These are phyloP conservation scores for Globisporangium nunn DNA, from an alignment of 352 stramenopile species.

Conservation along the genomic window DNA sequence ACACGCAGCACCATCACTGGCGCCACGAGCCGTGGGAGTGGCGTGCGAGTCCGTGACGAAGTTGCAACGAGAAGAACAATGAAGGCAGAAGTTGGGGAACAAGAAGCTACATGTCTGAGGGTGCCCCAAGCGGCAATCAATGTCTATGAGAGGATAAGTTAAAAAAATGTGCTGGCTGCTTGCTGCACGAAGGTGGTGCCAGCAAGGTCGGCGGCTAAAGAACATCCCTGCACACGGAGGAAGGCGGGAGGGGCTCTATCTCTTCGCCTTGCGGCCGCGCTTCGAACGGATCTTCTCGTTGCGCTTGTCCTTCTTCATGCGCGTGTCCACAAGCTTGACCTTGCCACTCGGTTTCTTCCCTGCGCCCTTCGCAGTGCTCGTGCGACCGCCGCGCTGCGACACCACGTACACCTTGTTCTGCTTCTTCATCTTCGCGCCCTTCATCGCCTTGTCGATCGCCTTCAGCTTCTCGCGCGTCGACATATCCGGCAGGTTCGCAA, in stretches of 20 bases:
- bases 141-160: conserved; percentile 4
- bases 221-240: not conserved
- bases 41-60: conserved; percentile 8
- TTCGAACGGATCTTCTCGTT: conserved; percentile 79
- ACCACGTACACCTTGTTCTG: conserved; percentile 97
- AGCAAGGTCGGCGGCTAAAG: not conserved
- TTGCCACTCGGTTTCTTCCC: conserved; percentile 82
- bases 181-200: not conserved
- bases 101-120: not conserved
- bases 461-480: conserved; percentile 97
- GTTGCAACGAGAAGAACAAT: not conserved
- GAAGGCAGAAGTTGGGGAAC: not conserved
- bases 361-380: conserved; percentile 39
- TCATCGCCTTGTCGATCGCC: conserved; percentile 96
- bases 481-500: conserved; percentile 95
- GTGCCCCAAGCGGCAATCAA: not conserved
- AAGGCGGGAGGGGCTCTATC: conserved; percentile 24
- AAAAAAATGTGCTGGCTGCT: not conserved
- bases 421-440: conserved; percentile 84
- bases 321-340: conserved; percentile 96
- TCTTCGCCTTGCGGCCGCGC: conserved; percentile 83
- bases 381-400: conserved; percentile 57
- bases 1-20: conserved; percentile 4
- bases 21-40: conserved; percentile 45
- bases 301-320: conserved; percentile 97